Evolutionary conservation across 805 yeast genomes (phyloP).

Genomic region (Candida sonorensis): DNA sequence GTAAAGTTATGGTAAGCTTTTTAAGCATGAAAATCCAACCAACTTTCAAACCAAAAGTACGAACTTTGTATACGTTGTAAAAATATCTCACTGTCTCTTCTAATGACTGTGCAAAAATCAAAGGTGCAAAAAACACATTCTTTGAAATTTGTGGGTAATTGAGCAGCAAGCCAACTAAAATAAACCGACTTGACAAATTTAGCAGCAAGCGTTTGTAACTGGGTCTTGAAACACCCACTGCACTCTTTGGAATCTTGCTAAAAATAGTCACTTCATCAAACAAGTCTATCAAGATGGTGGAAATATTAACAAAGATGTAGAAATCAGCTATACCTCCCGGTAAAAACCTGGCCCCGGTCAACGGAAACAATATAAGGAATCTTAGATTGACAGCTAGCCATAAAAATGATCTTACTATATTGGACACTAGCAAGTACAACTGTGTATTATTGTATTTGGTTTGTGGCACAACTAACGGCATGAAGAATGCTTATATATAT

Average conservation of each 20-base stretch:
- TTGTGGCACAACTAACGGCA: conserved; percentile 4
- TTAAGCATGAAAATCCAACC: conserved; percentile 12
- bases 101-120: conserved; percentile 17
- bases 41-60: conserved; percentile 17
- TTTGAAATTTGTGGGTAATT: conserved; percentile 23
- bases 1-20: conserved; percentile 8
- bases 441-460: conserved; percentile 19
- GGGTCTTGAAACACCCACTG: conserved; percentile 7
- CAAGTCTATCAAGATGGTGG: conserved; percentile 12
- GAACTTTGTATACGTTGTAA: conserved; percentile 22
- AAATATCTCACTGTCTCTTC: conserved; percentile 19
- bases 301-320: conserved; percentile 25
- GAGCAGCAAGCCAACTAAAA: conserved; percentile 12
- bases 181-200: conserved; percentile 7
- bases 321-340: conserved; percentile 72
- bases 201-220: conserved; percentile 6
- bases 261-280: conserved; percentile 16
- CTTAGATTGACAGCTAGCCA: conserved; percentile 46
- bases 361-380: conserved; percentile 46
- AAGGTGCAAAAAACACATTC: conserved; percentile 15
- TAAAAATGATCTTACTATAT: conserved; percentile 29
- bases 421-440: conserved; percentile 14
- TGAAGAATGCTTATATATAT: too few relatives aligned
- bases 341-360: conserved; percentile 57
- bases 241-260: conserved; percentile 8